Evolutionary conservation across 805 yeast species (phyloP).

Genomic region (Candida pseudofarinosa): DNA sequence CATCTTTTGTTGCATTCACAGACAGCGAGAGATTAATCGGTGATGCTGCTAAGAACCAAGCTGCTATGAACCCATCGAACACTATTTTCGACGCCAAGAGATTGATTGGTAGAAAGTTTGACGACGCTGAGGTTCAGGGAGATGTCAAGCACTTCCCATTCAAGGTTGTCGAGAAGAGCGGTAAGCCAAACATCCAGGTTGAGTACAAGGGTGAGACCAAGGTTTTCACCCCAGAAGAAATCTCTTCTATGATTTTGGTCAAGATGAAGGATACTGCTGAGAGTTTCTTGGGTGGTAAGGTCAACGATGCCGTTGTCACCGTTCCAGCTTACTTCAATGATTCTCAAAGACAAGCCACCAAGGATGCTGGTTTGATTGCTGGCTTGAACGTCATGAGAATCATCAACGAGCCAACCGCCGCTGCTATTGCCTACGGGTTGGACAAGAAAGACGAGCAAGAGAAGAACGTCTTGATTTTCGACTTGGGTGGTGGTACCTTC

Average conservation of each 20-base stretch:
- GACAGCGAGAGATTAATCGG: slow-evolving; percentile 91
- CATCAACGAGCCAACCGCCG: slow-evolving; percentile 89
- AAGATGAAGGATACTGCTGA: slow-evolving; percentile 93
- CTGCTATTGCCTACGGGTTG: slow-evolving; percentile 63
- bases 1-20: slow-evolving; percentile 93
- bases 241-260: slow-evolving; percentile 85
- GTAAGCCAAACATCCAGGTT: slow-evolving; percentile 79
- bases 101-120: slow-evolving; percentile 85
- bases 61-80: slow-evolving; percentile 87
- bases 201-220: slow-evolving; percentile 82
- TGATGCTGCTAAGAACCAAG: slow-evolving; percentile 97
- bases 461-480: slow-evolving; percentile 52
- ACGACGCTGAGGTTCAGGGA: slow-evolving; percentile 71
- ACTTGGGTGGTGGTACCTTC: slow-evolving; percentile 49
- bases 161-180: slow-evolving; percentile 66
- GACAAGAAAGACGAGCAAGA: slow-evolving; percentile 56
- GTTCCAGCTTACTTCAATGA: slow-evolving; percentile 98
- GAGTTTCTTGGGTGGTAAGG: slow-evolving; percentile 58
- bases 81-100: slow-evolving; percentile 92
- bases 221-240: slow-evolving; percentile 89
- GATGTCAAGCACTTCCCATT: slow-evolving; percentile 69
- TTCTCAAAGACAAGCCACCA: slow-evolving; percentile 97
- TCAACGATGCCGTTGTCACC: slow-evolving; percentile 87
- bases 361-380: slow-evolving; percentile 95
- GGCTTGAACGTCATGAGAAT: slow-evolving; percentile 93